These are phyloP conservation scores for Pestalotiopsis sp. DNA, from an alignment of 2,329 filamentous ascomycete genomes.

Conservation along the genomic window DNA sequence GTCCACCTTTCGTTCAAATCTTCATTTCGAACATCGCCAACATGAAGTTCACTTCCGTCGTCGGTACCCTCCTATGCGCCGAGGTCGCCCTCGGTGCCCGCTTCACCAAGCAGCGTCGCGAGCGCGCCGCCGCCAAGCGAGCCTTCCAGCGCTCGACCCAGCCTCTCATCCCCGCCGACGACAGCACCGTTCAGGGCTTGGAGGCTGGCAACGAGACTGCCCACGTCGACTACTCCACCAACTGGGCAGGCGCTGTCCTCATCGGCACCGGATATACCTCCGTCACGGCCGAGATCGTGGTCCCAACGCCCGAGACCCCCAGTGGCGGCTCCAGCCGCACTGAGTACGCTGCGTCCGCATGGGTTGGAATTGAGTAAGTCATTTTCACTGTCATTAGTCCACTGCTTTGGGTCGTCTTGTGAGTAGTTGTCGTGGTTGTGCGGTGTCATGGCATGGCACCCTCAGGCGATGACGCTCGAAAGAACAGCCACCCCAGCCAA, in stretches of 20 bases:
- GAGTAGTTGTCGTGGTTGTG: no score
- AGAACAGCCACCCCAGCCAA: no score
- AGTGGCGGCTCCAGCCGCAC: conserved; percentile 36
- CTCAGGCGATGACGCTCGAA: no score
- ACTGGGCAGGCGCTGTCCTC: conserved; percentile 63
- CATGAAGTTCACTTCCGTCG: conserved; percentile 52
- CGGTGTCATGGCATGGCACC: no score
- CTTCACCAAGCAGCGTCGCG: conserved; percentile 41
- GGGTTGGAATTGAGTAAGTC: no score
- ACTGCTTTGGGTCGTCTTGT: no score
- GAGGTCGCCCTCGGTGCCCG: conserved; percentile 47
- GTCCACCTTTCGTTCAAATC: background rate
- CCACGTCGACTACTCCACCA: conserved; percentile 52
- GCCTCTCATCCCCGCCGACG: conserved; percentile 1
- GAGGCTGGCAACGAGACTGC: conserved; percentile 11
- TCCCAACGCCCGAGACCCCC: conserved; percentile 47
- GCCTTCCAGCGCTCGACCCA: conserved; percentile 24
- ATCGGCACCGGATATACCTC: conserved; percentile 51
- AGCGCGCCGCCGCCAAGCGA: conserved; percentile 32
- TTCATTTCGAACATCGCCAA: background rate
- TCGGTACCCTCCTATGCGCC: conserved; percentile 41
- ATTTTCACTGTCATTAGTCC: no score
- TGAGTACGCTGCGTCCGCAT: conserved; percentile 29
- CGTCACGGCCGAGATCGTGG: conserved; percentile 56
- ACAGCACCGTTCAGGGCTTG: background rate